phyloP scores from a whole-genome alignment of 148 eudicot species.

The Spergularia marina region DNA sequence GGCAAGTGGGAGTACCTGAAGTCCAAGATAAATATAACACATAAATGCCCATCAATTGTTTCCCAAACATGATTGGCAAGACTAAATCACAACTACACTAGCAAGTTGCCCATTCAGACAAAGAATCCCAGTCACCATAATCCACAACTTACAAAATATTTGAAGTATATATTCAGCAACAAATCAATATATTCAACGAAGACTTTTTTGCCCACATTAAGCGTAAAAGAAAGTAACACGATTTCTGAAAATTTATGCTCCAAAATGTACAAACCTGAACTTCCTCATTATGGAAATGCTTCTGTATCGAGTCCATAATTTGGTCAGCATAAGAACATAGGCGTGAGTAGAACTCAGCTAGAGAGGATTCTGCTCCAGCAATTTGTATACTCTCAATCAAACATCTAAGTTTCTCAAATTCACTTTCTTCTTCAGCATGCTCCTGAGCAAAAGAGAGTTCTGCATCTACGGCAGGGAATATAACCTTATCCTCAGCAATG shows the following conservation, averaged over 20 bases:
- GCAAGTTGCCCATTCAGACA: neutral
- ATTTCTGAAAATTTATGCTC: neutral
- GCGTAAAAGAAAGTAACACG: neutral
- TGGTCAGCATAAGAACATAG: constrained; percentile 82
- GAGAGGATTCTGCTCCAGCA: constrained; percentile 69
- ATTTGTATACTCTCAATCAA: constrained; percentile 80
- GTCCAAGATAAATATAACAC: neutral
- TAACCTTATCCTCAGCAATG: constrained; percentile 95
- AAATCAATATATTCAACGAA: neutral
- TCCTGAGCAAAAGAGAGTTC: constrained; percentile 86
- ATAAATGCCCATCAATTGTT: neutral
- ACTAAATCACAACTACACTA: neutral
- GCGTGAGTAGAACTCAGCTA: constrained; percentile 65
- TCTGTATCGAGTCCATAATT: constrained; percentile 78
- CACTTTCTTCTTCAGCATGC: constrained; percentile 93
- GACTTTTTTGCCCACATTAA: neutral
- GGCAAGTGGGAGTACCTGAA: constrained; percentile 84
- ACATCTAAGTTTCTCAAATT: constrained; percentile 83
- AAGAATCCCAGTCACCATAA: neutral
- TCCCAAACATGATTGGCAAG: neutral
- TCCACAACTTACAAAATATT: neutral
- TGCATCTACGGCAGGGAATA: constrained; percentile 93
- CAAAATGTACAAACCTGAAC: constrained; percentile 54
- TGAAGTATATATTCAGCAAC: constrained; percentile 2
- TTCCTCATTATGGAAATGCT: constrained; percentile 87